These are phyloP conservation scores for Penicillium sp. DNA, from an alignment of 2,329 filamentous ascomycete species.

Conservation along the genomic window DNA sequence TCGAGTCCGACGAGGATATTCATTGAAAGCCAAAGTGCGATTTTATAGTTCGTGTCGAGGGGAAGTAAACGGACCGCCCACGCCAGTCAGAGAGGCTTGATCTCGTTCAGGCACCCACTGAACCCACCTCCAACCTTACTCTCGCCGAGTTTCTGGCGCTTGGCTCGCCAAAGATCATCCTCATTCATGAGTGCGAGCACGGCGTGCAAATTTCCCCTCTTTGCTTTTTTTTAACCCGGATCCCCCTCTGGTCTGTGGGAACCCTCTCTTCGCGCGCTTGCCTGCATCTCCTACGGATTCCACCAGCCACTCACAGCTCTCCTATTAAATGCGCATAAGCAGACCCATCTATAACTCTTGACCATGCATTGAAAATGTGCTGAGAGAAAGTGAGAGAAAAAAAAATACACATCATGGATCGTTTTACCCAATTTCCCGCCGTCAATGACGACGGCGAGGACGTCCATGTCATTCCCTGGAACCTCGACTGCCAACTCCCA, in stretches of 20 bases:
- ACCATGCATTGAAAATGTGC: conserved; percentile 11
- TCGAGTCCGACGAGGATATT: not conserved
- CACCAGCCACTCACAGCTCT: conserved; percentile 19
- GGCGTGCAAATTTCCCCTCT: not conserved
- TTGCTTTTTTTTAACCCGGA: not conserved
- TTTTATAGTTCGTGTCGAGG: not conserved
- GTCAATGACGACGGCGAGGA: conserved; percentile 17
- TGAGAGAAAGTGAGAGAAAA: not conserved
- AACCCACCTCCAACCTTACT: not conserved
- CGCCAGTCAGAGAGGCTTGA: not conserved
- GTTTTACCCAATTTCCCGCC: conserved; percentile 25
- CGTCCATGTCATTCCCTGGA: conserved; percentile 16
- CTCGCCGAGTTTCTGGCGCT: not conserved
- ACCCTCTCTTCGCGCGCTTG: conserved; percentile 3
- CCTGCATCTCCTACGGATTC: not conserved
- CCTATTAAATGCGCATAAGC: conserved; percentile 20
- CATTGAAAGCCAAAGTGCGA: not conserved
- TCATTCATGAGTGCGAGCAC: not conserved
- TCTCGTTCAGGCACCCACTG: not conserved
- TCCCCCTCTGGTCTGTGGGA: not conserved
- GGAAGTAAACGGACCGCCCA: not conserved
- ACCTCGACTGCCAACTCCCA: conserved; percentile 20
- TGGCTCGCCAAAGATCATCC: conserved; percentile 3
- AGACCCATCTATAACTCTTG: conserved; percentile 15
- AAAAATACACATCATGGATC: conserved; percentile 21